phyloP scores from a whole-genome alignment of 2,329 filamentous ascomycete species.

The Curvularia lunata region DNA sequence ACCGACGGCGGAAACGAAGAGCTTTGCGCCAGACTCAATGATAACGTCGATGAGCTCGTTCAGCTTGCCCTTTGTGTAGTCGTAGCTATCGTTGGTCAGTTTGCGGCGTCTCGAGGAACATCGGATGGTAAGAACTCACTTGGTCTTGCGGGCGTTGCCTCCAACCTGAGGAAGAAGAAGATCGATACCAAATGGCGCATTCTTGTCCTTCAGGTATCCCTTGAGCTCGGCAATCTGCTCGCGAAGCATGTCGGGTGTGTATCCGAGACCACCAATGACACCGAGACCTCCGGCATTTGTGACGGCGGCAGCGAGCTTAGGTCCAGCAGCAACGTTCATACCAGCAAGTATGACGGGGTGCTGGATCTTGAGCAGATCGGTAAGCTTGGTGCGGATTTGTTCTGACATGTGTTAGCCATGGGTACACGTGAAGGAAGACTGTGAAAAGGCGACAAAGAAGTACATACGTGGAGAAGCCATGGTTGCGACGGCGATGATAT shows the following conservation, averaged over 20 bases:
- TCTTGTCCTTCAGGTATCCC: slow-evolving; percentile 84
- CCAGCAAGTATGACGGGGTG: slow-evolving; percentile 94
- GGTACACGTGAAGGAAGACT: slow-evolving; percentile 20
- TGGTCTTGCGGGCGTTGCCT: slow-evolving; percentile 92
- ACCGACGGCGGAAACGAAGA: slow-evolving; percentile 97
- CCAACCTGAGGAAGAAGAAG: slow-evolving; percentile 93
- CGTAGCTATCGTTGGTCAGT: slow-evolving; percentile 70
- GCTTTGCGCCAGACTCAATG: slow-evolving; percentile 86
- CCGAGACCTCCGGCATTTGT: slow-evolving; percentile 96
- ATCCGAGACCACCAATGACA: slow-evolving; percentile 93
- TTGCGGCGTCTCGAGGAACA: not conserved
- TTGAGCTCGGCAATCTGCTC: slow-evolving; percentile 97
- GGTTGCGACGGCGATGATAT: slow-evolving; percentile 28
- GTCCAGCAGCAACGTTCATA: slow-evolving; percentile 98
- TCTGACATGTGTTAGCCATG: slow-evolving; percentile 60
- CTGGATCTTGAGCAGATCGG: slow-evolving; percentile 97
- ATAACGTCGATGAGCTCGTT: slow-evolving; percentile 87
- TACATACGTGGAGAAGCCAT: slow-evolving; percentile 84
- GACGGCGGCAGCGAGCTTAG: slow-evolving; percentile 93
- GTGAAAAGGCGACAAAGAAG: not conserved
- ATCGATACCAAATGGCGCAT: slow-evolving; percentile 93
- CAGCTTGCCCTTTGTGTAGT: slow-evolving; percentile 99
- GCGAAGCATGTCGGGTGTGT: slow-evolving; percentile 95
- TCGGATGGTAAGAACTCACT: slow-evolving; percentile 58
- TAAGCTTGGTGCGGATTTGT: slow-evolving; percentile 87